Conservation (phyloP, 192 early-diverging fungal genomes). For the Rhizoclosmatium sp. region DNA sequence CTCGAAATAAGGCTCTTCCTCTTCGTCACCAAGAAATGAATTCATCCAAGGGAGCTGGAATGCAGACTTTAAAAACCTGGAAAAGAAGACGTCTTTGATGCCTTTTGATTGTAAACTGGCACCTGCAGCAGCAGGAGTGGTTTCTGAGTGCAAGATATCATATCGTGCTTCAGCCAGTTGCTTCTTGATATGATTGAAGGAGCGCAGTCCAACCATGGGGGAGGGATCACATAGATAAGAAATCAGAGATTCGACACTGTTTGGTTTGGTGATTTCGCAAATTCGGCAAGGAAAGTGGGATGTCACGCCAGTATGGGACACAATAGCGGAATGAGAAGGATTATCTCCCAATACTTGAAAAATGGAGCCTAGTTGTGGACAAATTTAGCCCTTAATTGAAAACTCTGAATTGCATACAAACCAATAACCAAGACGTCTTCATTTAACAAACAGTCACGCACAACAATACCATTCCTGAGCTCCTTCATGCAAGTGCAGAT, state of each 20-base stretch:
- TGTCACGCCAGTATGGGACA: conserved; percentile 5
- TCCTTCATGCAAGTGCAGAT: not conserved
- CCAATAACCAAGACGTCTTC: conserved; percentile 29
- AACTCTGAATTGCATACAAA: not conserved
- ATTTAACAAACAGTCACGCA: conserved; percentile 4
- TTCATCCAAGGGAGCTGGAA: not conserved
- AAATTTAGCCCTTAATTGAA: not conserved
- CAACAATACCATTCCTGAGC: conserved; percentile 10
- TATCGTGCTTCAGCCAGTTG: too few species aligned
- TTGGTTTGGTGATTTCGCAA: not conserved
- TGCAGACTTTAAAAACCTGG: not conserved
- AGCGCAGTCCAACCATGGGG: not conserved
- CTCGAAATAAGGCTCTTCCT: not conserved
- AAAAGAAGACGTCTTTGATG: conserved; percentile 8
- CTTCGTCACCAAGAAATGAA: not conserved
- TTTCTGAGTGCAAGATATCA: too few species aligned
- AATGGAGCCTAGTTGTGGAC: not conserved
- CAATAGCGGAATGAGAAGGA: not conserved
- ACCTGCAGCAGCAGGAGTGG: not conserved
- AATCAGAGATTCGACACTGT: not conserved
- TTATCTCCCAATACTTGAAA: conserved; percentile 18
- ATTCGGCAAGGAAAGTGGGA: conserved; percentile 8
- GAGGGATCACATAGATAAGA: not conserved
- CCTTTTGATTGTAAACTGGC: not conserved
- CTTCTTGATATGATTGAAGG: not conserved